Evolutionary conservation across 2,329 filamentous ascomycete genomes (phyloP).

Genomic region (Bipolaris sorokiniana): DNA sequence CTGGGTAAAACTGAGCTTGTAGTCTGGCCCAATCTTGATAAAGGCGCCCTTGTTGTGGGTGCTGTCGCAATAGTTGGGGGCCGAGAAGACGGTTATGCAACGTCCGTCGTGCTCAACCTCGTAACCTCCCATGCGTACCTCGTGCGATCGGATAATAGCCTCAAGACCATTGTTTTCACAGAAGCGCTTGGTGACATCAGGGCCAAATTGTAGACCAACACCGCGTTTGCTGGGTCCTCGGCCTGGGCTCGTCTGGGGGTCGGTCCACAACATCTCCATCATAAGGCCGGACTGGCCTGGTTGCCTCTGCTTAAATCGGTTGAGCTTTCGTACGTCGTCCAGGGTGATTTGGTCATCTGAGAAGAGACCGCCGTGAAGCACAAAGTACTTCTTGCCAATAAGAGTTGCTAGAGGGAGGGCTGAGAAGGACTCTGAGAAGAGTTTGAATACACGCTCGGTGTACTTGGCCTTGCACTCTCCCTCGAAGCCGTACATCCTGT

Average conservation of each 20-base stretch:
- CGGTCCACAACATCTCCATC: constrained; percentile 99
- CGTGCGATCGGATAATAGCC: constrained; percentile 94
- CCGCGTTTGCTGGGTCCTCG: constrained; percentile 95
- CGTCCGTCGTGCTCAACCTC: constrained; percentile 95
- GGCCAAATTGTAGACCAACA: constrained; percentile 94
- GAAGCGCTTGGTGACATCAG: constrained; percentile 94
- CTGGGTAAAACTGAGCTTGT: constrained; percentile 89
- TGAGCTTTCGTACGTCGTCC: constrained; percentile 91
- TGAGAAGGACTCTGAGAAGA: constrained; percentile 98
- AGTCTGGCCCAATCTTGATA: constrained; percentile 92
- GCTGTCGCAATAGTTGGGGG: constrained; percentile 95
- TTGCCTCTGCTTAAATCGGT: constrained; percentile 88
- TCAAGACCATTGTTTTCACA: constrained; percentile 95
- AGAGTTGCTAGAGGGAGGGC: constrained; percentile 90
- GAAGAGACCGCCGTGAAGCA: constrained; percentile 93
- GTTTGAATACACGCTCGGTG: constrained; percentile 92
- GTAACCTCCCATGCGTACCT: constrained; percentile 99
- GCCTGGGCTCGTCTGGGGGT: constrained; percentile 84
- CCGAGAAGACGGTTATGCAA: constrained; percentile 99
- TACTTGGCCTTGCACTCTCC: constrained; percentile 99
- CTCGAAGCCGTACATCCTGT: constrained; percentile 96
- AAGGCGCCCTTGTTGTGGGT: constrained; percentile 98
- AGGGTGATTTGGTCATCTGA: constrained; percentile 91
- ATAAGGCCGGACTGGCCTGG: constrained; percentile 93
- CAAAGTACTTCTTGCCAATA: constrained; percentile 87